Percentiles rank a stretch among this genome's conserved stretches.
Conservation (phyloP, 2,329 filamentous ascomycete genomes). For the Diaporthe amygdali region DNA sequence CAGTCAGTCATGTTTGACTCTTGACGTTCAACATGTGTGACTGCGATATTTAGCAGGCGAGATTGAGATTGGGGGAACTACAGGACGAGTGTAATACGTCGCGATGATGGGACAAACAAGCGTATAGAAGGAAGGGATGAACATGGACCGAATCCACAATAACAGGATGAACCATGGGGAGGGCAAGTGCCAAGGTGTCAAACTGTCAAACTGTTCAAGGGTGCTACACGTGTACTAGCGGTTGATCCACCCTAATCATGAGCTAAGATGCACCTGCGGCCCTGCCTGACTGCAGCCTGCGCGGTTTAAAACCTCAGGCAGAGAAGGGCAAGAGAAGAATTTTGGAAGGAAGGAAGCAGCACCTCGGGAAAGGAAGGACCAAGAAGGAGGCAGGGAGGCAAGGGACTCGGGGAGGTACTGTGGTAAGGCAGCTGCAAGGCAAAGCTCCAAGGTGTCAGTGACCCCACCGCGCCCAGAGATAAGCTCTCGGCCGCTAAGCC, state of each 20-base stretch:
- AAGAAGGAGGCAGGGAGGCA: neutral
- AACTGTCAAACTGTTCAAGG: neutral
- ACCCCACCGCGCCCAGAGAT: slow-evolving; percentile 10
- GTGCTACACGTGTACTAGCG: neutral
- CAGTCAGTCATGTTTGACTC: too few species aligned
- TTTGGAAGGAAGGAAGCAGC: neutral
- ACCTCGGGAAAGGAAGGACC: neutral
- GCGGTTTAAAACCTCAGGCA: too few species aligned
- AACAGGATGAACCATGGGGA: too few species aligned
- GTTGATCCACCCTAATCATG: neutral
- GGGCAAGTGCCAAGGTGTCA: neutral
- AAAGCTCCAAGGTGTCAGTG: slow-evolving; percentile 15
- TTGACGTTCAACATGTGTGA: too few species aligned
- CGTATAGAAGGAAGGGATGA: neutral
- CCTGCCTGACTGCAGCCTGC: neutral
- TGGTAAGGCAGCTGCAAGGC: too few species aligned
- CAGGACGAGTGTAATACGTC: too few species aligned
- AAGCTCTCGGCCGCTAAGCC: neutral
- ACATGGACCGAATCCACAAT: neutral
- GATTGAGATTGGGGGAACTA: too few species aligned
- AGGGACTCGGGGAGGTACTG: slow-evolving; percentile 30
- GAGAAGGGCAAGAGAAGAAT: neutral
- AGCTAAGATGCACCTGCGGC: neutral
- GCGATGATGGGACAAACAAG: too few species aligned
- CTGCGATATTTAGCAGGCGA: too few species aligned